These are phyloP conservation scores for Rhodotorula mucilaginosa DNA, from an alignment of 1,284 basidiomycete species.

Conservation along the genomic window DNA sequence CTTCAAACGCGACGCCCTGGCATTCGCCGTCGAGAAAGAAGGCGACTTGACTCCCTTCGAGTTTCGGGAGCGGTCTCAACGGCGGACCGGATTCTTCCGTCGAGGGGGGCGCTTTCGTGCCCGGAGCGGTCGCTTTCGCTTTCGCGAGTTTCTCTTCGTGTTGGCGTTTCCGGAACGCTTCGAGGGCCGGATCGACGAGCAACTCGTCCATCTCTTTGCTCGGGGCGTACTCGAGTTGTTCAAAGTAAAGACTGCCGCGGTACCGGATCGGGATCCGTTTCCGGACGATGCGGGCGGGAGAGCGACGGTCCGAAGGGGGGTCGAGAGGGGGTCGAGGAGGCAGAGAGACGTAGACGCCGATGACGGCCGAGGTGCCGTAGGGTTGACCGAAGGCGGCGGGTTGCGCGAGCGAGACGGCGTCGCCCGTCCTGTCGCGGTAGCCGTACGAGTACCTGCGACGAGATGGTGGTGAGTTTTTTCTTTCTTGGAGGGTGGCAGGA, in stretches of 20 bases:
- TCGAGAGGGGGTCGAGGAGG: slow-evolving; percentile 55
- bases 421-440: slow-evolving; percentile 83
- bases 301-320: slow-evolving; percentile 58
- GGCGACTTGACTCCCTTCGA: slow-evolving; percentile 71
- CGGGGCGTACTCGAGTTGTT: slow-evolving; percentile 83
- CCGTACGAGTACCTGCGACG: slow-evolving; percentile 72
- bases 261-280: slow-evolving; percentile 89
- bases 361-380: slow-evolving; percentile 79
- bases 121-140: slow-evolving; percentile 55
- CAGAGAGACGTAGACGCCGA: slow-evolving; percentile 90
- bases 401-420: slow-evolving; percentile 81
- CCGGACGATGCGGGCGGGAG: slow-evolving; percentile 67
- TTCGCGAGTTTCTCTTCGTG: slow-evolving; percentile 37
- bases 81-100: slow-evolving; percentile 43
- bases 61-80: slow-evolving; percentile 67
- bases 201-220: slow-evolving; percentile 86
- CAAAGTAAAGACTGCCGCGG: slow-evolving; percentile 95
- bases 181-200: slow-evolving; percentile 53
- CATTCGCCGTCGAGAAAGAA: slow-evolving; percentile 92
- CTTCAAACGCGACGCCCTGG: slow-evolving; percentile 79
- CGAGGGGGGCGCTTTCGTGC: slow-evolving; percentile 43
- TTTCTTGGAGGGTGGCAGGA: no score
- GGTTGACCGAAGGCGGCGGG: slow-evolving; percentile 71
- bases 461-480: background rate
- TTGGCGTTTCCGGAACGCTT: slow-evolving; percentile 46